Evolutionary conservation across 352 stramenopile species (phyloP), one percentile per base, ranked within the genome.

Genomic region (Phytopythium ostracodes): DNA sequence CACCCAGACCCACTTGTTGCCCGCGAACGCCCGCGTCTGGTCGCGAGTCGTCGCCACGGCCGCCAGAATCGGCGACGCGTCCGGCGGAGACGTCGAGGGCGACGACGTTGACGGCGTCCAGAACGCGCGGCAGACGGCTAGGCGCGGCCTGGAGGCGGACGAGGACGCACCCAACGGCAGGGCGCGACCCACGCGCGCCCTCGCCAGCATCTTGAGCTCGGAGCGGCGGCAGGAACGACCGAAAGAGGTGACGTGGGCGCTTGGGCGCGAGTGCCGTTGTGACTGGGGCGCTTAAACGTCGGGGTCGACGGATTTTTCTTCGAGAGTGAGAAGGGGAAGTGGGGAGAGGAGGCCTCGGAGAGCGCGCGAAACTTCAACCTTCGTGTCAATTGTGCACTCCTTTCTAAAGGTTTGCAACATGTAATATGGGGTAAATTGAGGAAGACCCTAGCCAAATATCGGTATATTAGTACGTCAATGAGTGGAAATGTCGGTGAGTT

Each of bases 1-100:
- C 14, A 60, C 24, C 55, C 55, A 60, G 20, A 60, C 25, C 53
- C 53, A 59, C 35, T 43, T 59, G 22, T 33, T 44, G 53, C 53
- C 53, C 35, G 33, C 53, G 35, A 59, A 31, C 8, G 53, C 53
- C 7, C 33, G 22, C 33, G 33, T 22, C 33, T 59, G 31, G 33
- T 59, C 53, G 20, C 53, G 22, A 6, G 53, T 49, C 12, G 33
- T 15, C 35, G 53, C 35, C 35, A 59, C 53, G 22, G 53, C 53
- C 35, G 53, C 53, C 35, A 59, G 53, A 20, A 59, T 43, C 53
- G 35, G 53, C 53, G 53, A 59, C 35, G 53, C 53, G 31, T 44
- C 35, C 10, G n/a, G n/a, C 2, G 53, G 7, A 11, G 24, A 8
- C 6, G 49, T 4, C 17, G 52, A 46, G 7, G 53, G 1, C 8